Evolutionary conservation across 2,329 filamentous ascomycete species (phyloP), one percentile per base, ranked within the genome.

Genomic region (Penicillium fuscoglaucum): DNA sequence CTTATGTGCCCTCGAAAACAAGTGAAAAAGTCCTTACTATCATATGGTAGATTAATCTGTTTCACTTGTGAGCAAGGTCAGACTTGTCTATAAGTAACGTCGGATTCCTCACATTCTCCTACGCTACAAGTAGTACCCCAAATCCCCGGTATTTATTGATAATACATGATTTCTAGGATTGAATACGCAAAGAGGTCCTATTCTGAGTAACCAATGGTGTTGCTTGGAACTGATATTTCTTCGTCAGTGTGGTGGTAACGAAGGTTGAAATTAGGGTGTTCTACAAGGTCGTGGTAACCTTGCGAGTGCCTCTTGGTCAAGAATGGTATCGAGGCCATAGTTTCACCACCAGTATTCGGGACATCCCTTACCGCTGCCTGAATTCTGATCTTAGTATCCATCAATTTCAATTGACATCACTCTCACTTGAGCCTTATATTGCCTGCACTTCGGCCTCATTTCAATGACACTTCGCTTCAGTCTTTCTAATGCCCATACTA

Each of bases 201-300:
- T 7, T 28, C 5, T 44, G 2, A 10, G 2, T n/a, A 12, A 17
- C 4, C 4, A 8, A 10, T n/a, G 0, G 1, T 4, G 1, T 4
- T 9, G 4, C 2, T 29, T 12, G 17, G 43, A n/a, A 12, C 17
- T 9, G 2, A n/a, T 6, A 1, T 29, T 29, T 28, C 17, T 4
- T n/a, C 24, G 3, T 9, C n/a, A 3, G 3, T 31, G 3, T 45
- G 26, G 26, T 46, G 26, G n/a, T 46, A 46, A 13, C 3, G 10
- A 9, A 29, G 1, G 3, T 19, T 19, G 28, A 9, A 21, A 46
- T 31, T 9, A 9, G 3, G 9, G 6, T 15, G 6, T 15, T 29
- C 28, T 21, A 15, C 28, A n/a, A 9, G 17, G 12, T 15, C 12
- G 4, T 31, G n/a, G 28, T n/a, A 31, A 19, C 26, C 26, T 29